Base-by-base conservation (phyloP, 345 rosid genomes). In the Geranium brycei region DNA sequence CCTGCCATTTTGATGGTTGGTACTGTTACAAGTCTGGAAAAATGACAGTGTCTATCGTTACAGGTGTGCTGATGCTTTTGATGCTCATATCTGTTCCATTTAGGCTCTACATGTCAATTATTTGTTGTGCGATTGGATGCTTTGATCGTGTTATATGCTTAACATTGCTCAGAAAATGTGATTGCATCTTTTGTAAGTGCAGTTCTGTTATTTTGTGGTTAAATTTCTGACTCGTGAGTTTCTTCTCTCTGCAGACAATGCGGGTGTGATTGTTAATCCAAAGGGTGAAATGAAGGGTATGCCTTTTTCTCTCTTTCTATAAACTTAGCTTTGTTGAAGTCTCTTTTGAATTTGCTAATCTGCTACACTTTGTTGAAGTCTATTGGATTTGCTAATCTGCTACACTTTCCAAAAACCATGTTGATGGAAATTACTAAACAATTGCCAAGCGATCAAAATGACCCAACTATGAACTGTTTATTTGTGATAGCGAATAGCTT, bases 1-100 rank as follows among this genome's bases (percentile, higher is more conserved):
- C 41, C 41, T 7, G 10, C 10, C 41, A 51, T 4, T 59, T 53
- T 58, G 0, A 31, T 18, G 80, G 88, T 70, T 69, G 88, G 41
- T 84, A 74, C 82, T 71, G 88, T 85, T 89, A 83, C 85, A 23
- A 32, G 89, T 80, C 89, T 85, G 96, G 89, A 41, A 80, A 78
- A 69, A 35, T 1, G 65, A 72, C 3, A 13, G 78, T 53, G 80
- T 76, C 77, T 80, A 19, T 87, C 87, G 85, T 87, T 87, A 71
- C 89, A 76, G 87, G 78, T 77, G 78, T 73, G 63, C 4, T 40
- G 35, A 7, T 65, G 76, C 62, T 69, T 66, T 68, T 18, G 1
- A 76, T 30, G 75, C 19, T 80, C 71, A 74, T 77, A 57, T 85
- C 79, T 89, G 96, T 85, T 89, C 89, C 96, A 89, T 87, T 61